Percentiles rank a stretch among this genome's conserved stretches.
Conservation (phyloP, 805 yeast genomes). For the Cyberlindnera maritima region DNA sequence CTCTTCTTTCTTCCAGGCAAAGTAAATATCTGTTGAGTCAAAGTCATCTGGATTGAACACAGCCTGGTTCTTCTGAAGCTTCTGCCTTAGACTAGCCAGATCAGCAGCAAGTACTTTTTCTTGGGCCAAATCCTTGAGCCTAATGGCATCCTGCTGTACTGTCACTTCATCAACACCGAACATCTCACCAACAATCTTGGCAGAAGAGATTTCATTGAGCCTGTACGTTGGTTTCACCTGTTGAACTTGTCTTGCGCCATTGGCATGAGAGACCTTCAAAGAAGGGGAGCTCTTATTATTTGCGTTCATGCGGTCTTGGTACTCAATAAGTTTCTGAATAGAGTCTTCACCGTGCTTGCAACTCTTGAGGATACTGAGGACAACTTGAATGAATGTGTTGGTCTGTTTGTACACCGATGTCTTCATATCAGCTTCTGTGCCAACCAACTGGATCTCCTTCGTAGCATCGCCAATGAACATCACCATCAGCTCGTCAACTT, state of each 20-base stretch:
- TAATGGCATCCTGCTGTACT: constrained; percentile 53
- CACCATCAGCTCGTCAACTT: constrained; percentile 46
- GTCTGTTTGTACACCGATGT: constrained; percentile 22
- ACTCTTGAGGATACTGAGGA: constrained; percentile 15
- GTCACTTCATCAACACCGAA: constrained; percentile 46
- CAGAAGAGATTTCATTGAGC: constrained; percentile 52
- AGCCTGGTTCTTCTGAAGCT: constrained; percentile 28
- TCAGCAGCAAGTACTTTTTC: constrained; percentile 34
- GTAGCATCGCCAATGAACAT: constrained; percentile 52
- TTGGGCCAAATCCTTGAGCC: constrained; percentile 38
- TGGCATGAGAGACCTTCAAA: background rate
- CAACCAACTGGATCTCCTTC: constrained; percentile 42
- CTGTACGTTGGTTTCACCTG: constrained; percentile 45
- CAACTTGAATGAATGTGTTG: constrained; percentile 16
- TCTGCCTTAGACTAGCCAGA: constrained; percentile 14
- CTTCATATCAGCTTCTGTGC: constrained; percentile 21
- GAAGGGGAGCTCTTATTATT: background rate
- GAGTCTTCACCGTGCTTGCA: constrained; percentile 33
- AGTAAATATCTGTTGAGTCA: constrained; percentile 31
- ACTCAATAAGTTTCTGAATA: constrained; percentile 42
- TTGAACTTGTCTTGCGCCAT: background rate
- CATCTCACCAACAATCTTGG: constrained; percentile 44
- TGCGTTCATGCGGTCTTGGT: constrained; percentile 32
- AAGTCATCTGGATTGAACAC: constrained; percentile 37
- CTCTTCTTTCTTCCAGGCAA: constrained; percentile 42